Percentiles rank a stretch among this genome's conserved stretches.
Evolutionary conservation across 2,329 filamentous ascomycete genomes (phyloP).

Genomic region (Tolypocladium tropicale): DNA sequence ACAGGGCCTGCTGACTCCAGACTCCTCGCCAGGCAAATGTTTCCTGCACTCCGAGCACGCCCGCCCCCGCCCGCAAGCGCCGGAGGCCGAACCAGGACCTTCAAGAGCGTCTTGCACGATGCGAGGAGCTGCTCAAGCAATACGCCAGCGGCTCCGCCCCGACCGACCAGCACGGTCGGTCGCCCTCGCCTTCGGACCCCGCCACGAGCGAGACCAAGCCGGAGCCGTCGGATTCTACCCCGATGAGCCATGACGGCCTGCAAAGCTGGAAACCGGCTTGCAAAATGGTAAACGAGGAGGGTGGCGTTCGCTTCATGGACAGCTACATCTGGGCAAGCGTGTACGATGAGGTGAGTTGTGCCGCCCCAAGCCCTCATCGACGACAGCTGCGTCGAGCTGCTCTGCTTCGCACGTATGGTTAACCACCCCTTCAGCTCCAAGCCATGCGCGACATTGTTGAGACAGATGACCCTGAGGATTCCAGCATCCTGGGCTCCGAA

Average conservation of each 20-base stretch:
- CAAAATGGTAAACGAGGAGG: slow-evolving; percentile 46
- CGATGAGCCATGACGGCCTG: slow-evolving; percentile 16
- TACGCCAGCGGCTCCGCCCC: slow-evolving; percentile 34
- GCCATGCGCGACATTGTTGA: slow-evolving; percentile 51
- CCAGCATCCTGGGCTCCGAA: slow-evolving; percentile 37
- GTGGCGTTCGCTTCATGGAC: slow-evolving; percentile 46
- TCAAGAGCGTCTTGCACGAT: slow-evolving; percentile 48
- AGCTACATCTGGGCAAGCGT: slow-evolving; percentile 43
- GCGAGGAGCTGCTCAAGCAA: slow-evolving; percentile 47
- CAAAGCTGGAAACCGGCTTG: slow-evolving; percentile 34
- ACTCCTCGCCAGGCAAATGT: slow-evolving; percentile 39
- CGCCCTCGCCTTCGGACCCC: slow-evolving; percentile 3
- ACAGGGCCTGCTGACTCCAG: slow-evolving; percentile 3
- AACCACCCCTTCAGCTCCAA: slow-evolving; percentile 29
- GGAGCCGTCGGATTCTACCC: slow-evolving; percentile 15
- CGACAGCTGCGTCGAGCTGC: not conserved
- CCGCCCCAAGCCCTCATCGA: not conserved
- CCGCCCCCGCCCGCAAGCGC: slow-evolving; percentile 48
- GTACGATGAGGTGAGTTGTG: slow-evolving; percentile 40
- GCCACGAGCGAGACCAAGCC: slow-evolving; percentile 9
- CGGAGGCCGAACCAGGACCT: slow-evolving; percentile 50
- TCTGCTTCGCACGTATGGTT: not conserved
- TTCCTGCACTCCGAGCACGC: slow-evolving; percentile 48
- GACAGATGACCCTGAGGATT: slow-evolving; percentile 35
- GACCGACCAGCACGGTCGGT: slow-evolving; percentile 9